phyloP scores from a whole-genome alignment of 2,329 filamentous ascomycete species.

The Calonectria honghensis region DNA sequence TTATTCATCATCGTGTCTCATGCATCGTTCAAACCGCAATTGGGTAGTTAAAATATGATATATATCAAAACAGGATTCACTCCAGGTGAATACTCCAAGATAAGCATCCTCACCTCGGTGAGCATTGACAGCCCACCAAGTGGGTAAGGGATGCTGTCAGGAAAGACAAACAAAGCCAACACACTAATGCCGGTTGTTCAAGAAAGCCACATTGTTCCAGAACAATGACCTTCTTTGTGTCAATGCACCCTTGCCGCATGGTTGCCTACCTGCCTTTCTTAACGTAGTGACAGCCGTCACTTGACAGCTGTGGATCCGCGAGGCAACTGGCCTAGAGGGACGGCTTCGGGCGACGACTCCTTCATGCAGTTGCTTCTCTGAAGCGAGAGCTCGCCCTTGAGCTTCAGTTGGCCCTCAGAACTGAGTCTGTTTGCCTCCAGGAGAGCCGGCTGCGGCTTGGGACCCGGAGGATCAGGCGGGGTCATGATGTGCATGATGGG shows the following conservation, averaged over 20 bases:
- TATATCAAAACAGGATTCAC: not conserved
- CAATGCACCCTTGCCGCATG: not conserved
- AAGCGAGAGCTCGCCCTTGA: not conserved
- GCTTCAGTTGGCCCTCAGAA: not conserved
- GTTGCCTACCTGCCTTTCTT: conserved; percentile 14
- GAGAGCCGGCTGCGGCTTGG: not conserved
- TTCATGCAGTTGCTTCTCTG: conserved; percentile 40
- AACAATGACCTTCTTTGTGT: not conserved
- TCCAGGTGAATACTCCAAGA: not conserved
- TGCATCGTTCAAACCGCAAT: not conserved
- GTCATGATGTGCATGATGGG: not conserved
- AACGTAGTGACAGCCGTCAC: conserved; percentile 27
- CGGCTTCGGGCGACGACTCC: conserved; percentile 6
- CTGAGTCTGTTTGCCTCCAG: not conserved
- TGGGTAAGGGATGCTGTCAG: not conserved
- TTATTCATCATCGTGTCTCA: not conserved
- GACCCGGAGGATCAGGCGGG: not conserved
- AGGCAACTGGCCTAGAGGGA: conserved; percentile 3
- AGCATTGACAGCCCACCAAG: not conserved
- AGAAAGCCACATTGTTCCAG: not conserved
- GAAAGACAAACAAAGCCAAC: not conserved
- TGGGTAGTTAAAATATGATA: not conserved
- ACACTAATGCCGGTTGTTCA: not conserved
- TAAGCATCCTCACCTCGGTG: not conserved
- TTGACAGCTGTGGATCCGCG: conserved; percentile 19